Base-by-base conservation (phyloP, 176 grass and related monocot genomes). In the Ampelocalamus luodianensis region DNA sequence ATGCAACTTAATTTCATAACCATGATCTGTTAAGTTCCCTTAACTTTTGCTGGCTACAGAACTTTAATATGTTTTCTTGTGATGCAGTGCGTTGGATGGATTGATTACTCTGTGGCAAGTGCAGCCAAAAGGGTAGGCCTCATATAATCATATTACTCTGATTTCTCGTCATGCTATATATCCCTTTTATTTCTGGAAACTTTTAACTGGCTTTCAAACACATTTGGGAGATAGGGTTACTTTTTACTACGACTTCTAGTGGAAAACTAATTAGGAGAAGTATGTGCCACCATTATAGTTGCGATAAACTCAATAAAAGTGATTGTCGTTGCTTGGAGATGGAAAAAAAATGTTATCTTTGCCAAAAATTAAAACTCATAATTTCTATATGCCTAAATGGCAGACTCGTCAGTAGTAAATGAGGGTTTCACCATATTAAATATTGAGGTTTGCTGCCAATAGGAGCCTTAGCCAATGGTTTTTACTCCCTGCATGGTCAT, bases 11-110 rank as follows among this genome's bases (percentile, higher is more conserved):
- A 34, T 65, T 65, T 3, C n/a, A 74, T 66, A 23, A 15, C 14
- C 10, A 36, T 77, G 24, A 63, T 37, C 51, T 78, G 15, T 78
- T 63, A 74, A 68, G 1, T 74, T 75, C 65, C 15, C 32, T 40
- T 60, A 60, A 70, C 2, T 73, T 73, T 51, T 68, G 48, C 6
- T 85, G 5, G 16, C 24, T 44, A 1, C 26, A 68, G 8, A 84
- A 71, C 3, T 45, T 81, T 13, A 23, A 50, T 29, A 39, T 80
- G 46, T 56, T 86, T 89, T 80, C 60, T 90, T 87, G 17, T 79
- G 69, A 71, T 92, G 75, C 93, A 99, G 96, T 82, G 88, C 96
- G 12, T 82, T 99, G 88, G 96, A 96, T 78, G 96, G 93, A 78
- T 50, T 91, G 49, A 54, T 99, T 79, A 91, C 83, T 68, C 80